Percentiles rank a stretch among this genome's conserved stretches.
These are phyloP conservation scores for Termitomyces sp. DNA, from an alignment of 768 basidiomycete genomes.

Conservation along the genomic window DNA sequence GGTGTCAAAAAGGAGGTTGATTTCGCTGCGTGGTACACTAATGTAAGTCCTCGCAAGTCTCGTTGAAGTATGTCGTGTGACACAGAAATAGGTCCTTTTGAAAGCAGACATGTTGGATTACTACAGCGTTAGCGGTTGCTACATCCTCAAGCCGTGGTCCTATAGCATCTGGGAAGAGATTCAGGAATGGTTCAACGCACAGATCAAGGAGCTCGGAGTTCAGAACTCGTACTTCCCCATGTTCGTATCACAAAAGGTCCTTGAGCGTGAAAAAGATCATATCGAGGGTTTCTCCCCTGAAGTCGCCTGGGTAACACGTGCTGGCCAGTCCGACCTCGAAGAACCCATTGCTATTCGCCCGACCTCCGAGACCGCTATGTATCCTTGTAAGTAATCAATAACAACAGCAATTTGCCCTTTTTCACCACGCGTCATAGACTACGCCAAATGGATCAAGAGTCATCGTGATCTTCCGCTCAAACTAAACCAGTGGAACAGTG, in stretches of 20 bases:
- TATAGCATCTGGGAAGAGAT: conserved; percentile 97
- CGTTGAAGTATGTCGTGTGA: conserved; percentile 8
- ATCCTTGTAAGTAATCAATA: conserved; percentile 67
- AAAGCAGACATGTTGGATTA: conserved; percentile 99
- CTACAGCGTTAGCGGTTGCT: conserved; percentile 97
- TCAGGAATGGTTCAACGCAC: conserved; percentile 89
- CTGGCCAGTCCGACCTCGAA: conserved; percentile 90
- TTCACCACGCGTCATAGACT: conserved; percentile 54
- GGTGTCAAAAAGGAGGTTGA: conserved; percentile 95
- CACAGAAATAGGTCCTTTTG: conserved; percentile 68
- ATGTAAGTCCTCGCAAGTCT: conserved; percentile 40
- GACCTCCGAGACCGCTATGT: conserved; percentile 99
- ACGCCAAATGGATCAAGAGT: conserved; percentile 97
- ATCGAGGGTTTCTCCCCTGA: conserved; percentile 99
- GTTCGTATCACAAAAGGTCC: conserved; percentile 89
- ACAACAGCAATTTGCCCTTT: background rate
- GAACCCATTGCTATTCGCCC: conserved; percentile 98
- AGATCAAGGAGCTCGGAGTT: conserved; percentile 92
- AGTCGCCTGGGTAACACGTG: conserved; percentile 99
- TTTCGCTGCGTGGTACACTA: conserved; percentile 92
- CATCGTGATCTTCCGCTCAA: conserved; percentile 97
- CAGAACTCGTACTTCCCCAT: conserved; percentile 99
- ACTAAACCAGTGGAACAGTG: conserved; percentile 98
- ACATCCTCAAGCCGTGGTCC: conserved; percentile 97
- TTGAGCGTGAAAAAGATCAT: conserved; percentile 97